Conservation (phyloP, 768 basidiomycete genomes). For the Hypholoma fasciculare region DNA sequence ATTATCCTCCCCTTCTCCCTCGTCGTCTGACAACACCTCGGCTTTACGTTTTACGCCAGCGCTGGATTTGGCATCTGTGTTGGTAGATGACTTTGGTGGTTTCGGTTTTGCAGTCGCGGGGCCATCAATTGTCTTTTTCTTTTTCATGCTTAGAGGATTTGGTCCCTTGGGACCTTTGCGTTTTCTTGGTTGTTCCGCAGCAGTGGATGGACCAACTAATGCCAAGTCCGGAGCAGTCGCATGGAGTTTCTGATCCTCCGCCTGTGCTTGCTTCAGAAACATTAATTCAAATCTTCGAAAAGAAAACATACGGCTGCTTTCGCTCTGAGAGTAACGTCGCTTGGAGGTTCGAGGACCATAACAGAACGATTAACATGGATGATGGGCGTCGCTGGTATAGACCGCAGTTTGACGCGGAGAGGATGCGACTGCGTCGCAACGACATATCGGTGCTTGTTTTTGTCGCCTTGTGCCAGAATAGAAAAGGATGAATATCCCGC, state of each 20-base stretch:
- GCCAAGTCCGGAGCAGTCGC: constrained; percentile 50
- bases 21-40: constrained; percentile 14
- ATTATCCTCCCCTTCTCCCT: constrained; percentile 6
- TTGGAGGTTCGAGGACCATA: constrained; percentile 90
- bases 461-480: constrained; percentile 49
- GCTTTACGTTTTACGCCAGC: constrained; percentile 28
- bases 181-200: constrained; percentile 47
- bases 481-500: background rate
- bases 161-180: constrained; percentile 82
- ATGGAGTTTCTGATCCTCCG: constrained; percentile 61
- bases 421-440: constrained; percentile 80
- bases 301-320: constrained; percentile 58
- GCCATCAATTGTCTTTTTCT: constrained; percentile 53
- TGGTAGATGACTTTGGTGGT: constrained; percentile 26
- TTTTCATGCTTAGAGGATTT: constrained; percentile 92
- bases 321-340: constrained; percentile 66
- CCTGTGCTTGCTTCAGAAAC: constrained; percentile 36
- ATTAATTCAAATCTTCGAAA: background rate
- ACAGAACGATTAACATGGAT: constrained; percentile 92
- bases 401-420: constrained; percentile 68
- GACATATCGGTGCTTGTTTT: constrained; percentile 92
- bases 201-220: constrained; percentile 34
- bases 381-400: constrained; percentile 83
- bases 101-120: constrained; percentile 43
- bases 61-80: constrained; percentile 18